phyloP scores from a whole-genome alignment of 257 asterid genomes.

The Gentiana dahurica region DNA sequence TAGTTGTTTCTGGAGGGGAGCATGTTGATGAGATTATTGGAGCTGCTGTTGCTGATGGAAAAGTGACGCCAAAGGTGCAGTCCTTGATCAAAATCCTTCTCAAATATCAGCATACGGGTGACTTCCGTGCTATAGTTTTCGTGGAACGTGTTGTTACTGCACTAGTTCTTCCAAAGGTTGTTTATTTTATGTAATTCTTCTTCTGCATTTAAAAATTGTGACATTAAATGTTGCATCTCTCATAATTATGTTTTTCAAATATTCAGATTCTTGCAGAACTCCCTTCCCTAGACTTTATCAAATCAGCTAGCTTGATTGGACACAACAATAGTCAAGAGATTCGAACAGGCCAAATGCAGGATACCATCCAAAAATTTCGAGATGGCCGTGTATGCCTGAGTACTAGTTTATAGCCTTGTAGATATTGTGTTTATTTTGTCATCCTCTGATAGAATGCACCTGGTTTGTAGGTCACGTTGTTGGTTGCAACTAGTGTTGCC shows the following conservation, averaged over 20 bases:
- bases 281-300: conserved; percentile 80
- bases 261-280: conserved; percentile 86
- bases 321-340: conserved; percentile 96
- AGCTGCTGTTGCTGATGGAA: conserved; percentile 99
- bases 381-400: conserved; percentile 89
- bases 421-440: conserved; percentile 2
- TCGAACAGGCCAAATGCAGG: conserved; percentile 98
- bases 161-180: conserved; percentile 96
- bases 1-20: conserved; percentile 98
- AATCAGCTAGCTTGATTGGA: conserved; percentile 92
- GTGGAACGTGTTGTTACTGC: conserved; percentile 99
- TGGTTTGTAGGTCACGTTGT: conserved; percentile 67
- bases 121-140: conserved; percentile 91
- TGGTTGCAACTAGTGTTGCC: conserved; percentile 99
- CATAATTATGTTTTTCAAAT: conserved; percentile 11
- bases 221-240: conserved; percentile 13
- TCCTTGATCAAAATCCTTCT: conserved; percentile 84
- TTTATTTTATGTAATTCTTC: conserved; percentile 4
- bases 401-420: conserved; percentile 7
- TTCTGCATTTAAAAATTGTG: conserved; percentile 1
- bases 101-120: conserved; percentile 82
- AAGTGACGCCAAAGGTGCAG: conserved; percentile 99
- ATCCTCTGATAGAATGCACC: conserved; percentile 7
- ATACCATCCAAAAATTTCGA: conserved; percentile 81
- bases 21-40: conserved; percentile 93